Percentiles rank a stretch among this genome's conserved stretches.
phyloP scores from a whole-genome alignment of 1,284 basidiomycete genomes.

The Takashimella tepidaria region DNA sequence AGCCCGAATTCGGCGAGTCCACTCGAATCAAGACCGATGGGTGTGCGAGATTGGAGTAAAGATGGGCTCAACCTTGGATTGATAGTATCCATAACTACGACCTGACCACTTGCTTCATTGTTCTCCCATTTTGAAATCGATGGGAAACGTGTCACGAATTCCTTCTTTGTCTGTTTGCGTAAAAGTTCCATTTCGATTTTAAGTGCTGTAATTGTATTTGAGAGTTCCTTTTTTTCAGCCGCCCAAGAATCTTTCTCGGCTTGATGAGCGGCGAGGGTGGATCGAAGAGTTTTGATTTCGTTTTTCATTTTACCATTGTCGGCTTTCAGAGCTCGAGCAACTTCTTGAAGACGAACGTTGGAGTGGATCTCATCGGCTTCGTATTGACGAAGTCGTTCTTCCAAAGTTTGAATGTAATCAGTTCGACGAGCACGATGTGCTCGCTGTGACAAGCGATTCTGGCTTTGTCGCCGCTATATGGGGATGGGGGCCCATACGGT shows the following conservation, averaged over 20 bases:
- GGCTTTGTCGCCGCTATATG: conserved; percentile 32
- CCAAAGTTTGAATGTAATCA: conserved; percentile 81
- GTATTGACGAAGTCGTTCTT: conserved; percentile 76
- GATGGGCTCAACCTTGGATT: not conserved
- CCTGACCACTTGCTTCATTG: not conserved
- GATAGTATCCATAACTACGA: not conserved
- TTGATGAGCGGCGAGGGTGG: conserved; percentile 59
- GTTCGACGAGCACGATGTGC: conserved; percentile 88
- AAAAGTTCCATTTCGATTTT: not conserved
- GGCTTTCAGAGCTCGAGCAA: conserved; percentile 79
- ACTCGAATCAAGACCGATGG: not conserved
- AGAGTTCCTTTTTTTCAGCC: conserved; percentile 2
- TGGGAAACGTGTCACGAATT: not conserved
- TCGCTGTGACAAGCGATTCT: conserved; percentile 73
- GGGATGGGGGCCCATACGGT: no score
- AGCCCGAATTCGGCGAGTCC: not conserved
- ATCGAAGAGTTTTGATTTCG: conserved; percentile 56
- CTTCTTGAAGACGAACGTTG: conserved; percentile 75
- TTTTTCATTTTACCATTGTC: conserved; percentile 58
- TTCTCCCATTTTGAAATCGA: not conserved
- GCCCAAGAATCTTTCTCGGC: conserved; percentile 49
- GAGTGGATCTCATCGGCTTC: conserved; percentile 87
- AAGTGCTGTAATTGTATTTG: not conserved
- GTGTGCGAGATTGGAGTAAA: not conserved
- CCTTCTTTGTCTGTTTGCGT: not conserved